Conservation (phyloP, 2,329 filamentous ascomycete genomes). For the Colletotrichum magnum region DNA sequence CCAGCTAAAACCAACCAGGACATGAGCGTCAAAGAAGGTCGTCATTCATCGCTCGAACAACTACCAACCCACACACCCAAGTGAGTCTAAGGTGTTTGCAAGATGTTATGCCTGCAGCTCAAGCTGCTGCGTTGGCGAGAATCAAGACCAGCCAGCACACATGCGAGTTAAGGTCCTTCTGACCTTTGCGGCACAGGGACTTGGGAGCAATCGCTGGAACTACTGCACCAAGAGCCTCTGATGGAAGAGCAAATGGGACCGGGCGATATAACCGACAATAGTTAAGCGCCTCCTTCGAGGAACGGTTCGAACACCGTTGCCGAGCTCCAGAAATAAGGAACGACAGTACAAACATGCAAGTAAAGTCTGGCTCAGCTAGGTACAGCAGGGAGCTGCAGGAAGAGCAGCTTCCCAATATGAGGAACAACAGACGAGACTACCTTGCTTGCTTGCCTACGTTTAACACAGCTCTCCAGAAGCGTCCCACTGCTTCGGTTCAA, state of each 20-base stretch:
- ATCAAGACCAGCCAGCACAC: constrained; percentile 10
- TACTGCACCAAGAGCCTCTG: constrained; percentile 2
- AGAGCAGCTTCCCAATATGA: neutral
- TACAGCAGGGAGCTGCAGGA: too few relatives aligned
- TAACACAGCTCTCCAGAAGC: constrained; percentile 15
- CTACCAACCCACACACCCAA: neutral
- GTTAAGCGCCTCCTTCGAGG: constrained; percentile 20
- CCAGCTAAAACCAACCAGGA: constrained; percentile 18
- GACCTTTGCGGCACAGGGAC: neutral
- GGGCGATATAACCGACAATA: too few relatives aligned
- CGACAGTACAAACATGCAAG: too few relatives aligned
- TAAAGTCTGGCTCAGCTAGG: too few relatives aligned
- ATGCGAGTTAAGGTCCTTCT: neutral
- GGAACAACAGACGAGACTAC: neutral
- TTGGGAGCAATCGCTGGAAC: neutral
- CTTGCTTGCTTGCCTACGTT: constrained; percentile 1
- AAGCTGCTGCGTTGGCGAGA: constrained; percentile 13
- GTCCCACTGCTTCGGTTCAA: constrained; percentile 32
- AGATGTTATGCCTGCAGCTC: neutral
- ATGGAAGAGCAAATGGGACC: neutral
- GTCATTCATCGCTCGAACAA: neutral
- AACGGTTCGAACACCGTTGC: constrained; percentile 31
- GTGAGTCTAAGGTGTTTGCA: neutral
- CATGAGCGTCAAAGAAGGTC: neutral
- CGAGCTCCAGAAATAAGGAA: neutral